These are phyloP conservation scores for Tilletia setariae DNA, from an alignment of 1,284 basidiomycete species.

Conservation along the genomic window DNA sequence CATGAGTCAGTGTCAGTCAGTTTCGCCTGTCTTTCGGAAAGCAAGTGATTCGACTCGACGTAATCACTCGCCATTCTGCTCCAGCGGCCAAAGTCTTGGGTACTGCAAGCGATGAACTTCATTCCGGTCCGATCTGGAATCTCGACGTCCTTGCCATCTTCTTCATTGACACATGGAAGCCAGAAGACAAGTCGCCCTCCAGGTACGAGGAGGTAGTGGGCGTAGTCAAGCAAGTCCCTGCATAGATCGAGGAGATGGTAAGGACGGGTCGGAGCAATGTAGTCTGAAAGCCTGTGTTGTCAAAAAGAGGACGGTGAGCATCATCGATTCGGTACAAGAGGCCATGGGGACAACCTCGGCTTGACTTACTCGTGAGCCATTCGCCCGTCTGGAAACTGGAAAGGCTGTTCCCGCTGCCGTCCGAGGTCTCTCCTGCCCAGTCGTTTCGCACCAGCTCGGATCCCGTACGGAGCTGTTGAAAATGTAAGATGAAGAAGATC, in stretches of 20 bases:
- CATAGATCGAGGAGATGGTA: constrained; percentile 87
- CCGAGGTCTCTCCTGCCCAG: constrained; percentile 66
- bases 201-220: constrained; percentile 79
- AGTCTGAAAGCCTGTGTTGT: constrained; percentile 41
- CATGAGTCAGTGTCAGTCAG: not conserved
- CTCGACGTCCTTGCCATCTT: constrained; percentile 53
- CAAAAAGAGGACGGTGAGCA: not conserved
- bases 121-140: constrained; percentile 74
- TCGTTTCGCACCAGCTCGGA: constrained; percentile 91
- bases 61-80: constrained; percentile 71
- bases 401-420: constrained; percentile 50
- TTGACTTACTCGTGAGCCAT: constrained; percentile 27
- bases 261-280: constrained; percentile 70
- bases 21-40: not conserved
- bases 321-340: not conserved
- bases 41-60: not conserved
- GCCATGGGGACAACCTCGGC: not conserved
- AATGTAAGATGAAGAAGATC: not conserved
- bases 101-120: constrained; percentile 78
- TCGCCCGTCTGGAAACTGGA: constrained; percentile 50
- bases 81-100: constrained; percentile 95
- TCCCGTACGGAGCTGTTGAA: constrained; percentile 67
- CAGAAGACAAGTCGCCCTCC: constrained; percentile 86
- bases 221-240: constrained; percentile 74
- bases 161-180: constrained; percentile 46